Conservation (phyloP, 495 filamentous ascomycete species). For the Pseudevernia furfuracea region DNA sequence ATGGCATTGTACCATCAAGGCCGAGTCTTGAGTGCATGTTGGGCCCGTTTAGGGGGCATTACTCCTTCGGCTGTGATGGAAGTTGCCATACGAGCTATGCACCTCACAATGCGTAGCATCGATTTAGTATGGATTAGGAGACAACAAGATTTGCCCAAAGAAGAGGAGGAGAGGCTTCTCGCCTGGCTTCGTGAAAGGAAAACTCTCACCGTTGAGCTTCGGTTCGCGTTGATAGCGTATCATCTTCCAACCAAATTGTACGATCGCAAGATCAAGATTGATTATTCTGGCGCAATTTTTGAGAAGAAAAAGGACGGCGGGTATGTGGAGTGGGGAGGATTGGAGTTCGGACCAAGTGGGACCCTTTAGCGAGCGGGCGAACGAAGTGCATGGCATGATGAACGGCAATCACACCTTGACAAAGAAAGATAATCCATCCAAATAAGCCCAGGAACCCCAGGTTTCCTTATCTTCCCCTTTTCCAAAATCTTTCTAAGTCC, state of each 20-base stretch:
- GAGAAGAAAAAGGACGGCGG: too few relatives aligned
- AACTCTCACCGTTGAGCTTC: neutral
- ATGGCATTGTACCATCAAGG: neutral
- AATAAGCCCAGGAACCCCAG: neutral
- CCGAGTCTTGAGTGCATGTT: neutral
- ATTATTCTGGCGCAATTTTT: neutral
- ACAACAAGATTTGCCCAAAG: neutral
- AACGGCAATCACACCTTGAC: neutral
- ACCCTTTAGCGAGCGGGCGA: too few relatives aligned
- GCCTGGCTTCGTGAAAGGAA: neutral
- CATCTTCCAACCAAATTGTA: neutral
- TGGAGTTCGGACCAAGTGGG: too few relatives aligned
- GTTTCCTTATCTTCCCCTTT: constrained; percentile 21
- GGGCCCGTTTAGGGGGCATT: too few relatives aligned
- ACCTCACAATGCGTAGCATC: neutral
- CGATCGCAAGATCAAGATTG: neutral
- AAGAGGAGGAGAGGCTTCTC: neutral
- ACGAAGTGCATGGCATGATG: too few relatives aligned
- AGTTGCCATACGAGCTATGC: neutral
- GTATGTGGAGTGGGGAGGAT: neutral
- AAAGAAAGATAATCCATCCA: neutral
- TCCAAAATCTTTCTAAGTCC: constrained; percentile 40
- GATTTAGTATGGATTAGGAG: neutral
- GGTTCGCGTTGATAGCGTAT: neutral
- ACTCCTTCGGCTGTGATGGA: neutral